These are phyloP conservation scores for Blumeria graminis DNA, from an alignment of 2,329 filamentous ascomycete species.

Conservation along the genomic window DNA sequence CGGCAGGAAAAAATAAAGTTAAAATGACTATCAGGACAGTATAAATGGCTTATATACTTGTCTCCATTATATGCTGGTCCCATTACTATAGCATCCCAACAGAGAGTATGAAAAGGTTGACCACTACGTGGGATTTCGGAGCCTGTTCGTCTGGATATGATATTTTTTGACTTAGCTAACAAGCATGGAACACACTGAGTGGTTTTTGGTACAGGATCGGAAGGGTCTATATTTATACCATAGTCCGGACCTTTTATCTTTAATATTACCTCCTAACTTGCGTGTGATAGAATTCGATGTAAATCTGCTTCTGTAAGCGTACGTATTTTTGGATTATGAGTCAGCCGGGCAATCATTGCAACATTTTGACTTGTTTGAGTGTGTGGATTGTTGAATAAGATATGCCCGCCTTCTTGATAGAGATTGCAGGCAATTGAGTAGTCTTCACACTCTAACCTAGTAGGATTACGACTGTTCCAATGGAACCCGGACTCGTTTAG, in stretches of 20 bases:
- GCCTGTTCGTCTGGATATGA: neutral
- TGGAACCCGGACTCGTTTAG: neutral
- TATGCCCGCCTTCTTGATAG: too few species aligned
- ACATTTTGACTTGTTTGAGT: too few species aligned
- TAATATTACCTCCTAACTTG: too few species aligned
- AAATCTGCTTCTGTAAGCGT: too few species aligned
- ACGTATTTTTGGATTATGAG: too few species aligned
- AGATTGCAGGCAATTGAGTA: too few species aligned
- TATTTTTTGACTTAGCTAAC: neutral
- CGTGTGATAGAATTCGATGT: too few species aligned
- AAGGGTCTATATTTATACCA: neutral
- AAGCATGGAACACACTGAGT: neutral
- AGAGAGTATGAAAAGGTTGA: neutral
- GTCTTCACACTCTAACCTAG: too few species aligned
- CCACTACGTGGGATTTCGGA: neutral
- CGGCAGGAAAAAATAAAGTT: neutral
- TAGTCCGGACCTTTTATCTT: too few species aligned
- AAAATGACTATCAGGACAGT: neutral
- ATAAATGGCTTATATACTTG: constrained; percentile 1
- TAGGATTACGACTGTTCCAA: neutral
- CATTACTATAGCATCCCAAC: constrained; percentile 1
- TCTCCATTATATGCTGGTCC: constrained; percentile 1
- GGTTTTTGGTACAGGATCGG: neutral
- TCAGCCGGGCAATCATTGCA: too few species aligned
- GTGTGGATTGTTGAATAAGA: too few species aligned